Evolutionary conservation across 176 grass and related monocot genomes (phyloP).

Genomic region (Juncus inflexus): DNA sequence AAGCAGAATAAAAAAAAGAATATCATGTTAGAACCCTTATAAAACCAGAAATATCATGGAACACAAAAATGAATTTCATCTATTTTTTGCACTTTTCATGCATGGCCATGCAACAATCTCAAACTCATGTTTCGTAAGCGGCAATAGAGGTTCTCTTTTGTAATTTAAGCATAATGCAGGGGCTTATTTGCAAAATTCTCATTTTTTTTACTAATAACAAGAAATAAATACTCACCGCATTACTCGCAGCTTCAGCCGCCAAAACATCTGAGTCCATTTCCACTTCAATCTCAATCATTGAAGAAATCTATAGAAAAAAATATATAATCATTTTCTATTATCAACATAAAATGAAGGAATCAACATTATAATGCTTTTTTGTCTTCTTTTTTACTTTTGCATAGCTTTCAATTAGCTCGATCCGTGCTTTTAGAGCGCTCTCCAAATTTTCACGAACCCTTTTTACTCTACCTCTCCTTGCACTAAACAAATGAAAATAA

Average conservation of each 20-base stretch:
- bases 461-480: constrained; percentile 75
- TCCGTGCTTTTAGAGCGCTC: constrained; percentile 61
- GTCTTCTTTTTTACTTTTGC: constrained; percentile 56
- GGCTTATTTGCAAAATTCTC: too few relatives aligned
- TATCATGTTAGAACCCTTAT: neutral
- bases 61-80: neutral
- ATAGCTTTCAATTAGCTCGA: constrained; percentile 88
- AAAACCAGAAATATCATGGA: neutral
- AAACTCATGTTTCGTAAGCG: too few relatives aligned
- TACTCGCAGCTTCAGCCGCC: constrained; percentile 82
- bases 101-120: too few relatives aligned
- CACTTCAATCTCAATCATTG: constrained; percentile 99
- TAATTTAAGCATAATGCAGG: too few relatives aligned
- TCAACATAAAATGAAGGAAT: constrained; percentile 11
- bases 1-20: constrained; percentile 22
- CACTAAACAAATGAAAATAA: constrained; percentile 39
- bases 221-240: constrained; percentile 54
- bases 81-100: neutral
- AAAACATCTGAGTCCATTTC: constrained; percentile 97
- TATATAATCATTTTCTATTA: constrained; percentile 6
- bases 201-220: constrained; percentile 2
- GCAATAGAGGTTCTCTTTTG: too few relatives aligned
- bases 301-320: constrained; percentile 62
- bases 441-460: constrained; percentile 79
- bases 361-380: constrained; percentile 11